Conservation (phyloP, 2,329 filamentous ascomycete genomes). For the Penicillium sp. region DNA sequence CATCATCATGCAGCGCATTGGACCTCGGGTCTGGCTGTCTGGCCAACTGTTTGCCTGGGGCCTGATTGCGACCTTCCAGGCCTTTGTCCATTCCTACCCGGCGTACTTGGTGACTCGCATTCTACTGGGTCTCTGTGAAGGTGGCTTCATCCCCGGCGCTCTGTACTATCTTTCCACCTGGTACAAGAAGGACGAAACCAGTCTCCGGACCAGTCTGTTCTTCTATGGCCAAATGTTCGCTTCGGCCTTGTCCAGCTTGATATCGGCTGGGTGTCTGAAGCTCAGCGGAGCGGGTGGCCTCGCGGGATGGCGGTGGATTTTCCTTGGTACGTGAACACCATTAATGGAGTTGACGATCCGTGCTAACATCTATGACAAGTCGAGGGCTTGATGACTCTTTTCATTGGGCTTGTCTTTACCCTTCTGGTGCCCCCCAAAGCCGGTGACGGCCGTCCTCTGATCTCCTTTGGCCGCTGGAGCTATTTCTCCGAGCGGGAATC, state of each 20-base stretch:
- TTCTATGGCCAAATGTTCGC: constrained; percentile 58
- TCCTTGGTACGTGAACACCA: constrained; percentile 37
- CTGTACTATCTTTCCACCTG: constrained; percentile 51
- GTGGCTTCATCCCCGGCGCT: constrained; percentile 56
- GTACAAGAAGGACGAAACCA: constrained; percentile 55
- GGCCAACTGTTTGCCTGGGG: constrained; percentile 55
- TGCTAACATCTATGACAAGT: constrained; percentile 25
- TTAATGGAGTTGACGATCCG: background rate
- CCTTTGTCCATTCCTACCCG: constrained; percentile 50
- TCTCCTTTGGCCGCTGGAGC: constrained; percentile 39
- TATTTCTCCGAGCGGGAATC: constrained; percentile 46
- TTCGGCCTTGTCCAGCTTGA: constrained; percentile 41
- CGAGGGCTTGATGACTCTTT: constrained; percentile 54
- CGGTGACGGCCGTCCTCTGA: constrained; percentile 37
- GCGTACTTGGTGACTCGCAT: constrained; percentile 52
- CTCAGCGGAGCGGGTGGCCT: constrained; percentile 50
- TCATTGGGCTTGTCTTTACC: constrained; percentile 41
- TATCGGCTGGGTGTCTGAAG: constrained; percentile 45
- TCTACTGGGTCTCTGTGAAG: constrained; percentile 54
- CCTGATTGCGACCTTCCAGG: constrained; percentile 54
- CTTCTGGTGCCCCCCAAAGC: constrained; percentile 41
- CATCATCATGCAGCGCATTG: constrained; percentile 53
- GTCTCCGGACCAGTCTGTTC: constrained; percentile 54
- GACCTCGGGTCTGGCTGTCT: constrained; percentile 55
- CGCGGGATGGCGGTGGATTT: constrained; percentile 59